phyloP scores from a whole-genome alignment of 768 basidiomycete genomes.

The Boletus sensibilis region DNA sequence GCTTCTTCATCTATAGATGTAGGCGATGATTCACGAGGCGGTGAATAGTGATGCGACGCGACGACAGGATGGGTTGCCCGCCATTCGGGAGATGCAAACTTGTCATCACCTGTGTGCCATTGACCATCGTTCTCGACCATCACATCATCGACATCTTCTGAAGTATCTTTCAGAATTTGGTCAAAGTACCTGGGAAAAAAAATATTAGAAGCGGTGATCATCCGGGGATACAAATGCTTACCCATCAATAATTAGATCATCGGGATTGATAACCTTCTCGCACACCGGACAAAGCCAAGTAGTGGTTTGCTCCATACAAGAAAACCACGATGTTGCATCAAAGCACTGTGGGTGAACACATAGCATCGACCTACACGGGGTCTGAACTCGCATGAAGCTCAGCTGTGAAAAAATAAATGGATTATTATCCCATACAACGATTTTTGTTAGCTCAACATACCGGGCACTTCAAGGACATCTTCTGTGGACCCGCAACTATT shows the following conservation, averaged over 20 bases:
- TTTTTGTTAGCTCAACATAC: slow-evolving; percentile 46
- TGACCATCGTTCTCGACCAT: slow-evolving; percentile 92
- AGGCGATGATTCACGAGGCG: slow-evolving; percentile 30
- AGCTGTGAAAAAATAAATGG: slow-evolving; percentile 45
- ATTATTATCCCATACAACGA: neutral
- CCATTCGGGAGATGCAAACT: slow-evolving; percentile 76
- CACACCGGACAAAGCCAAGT: slow-evolving; percentile 96
- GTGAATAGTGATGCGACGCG: slow-evolving; percentile 22
- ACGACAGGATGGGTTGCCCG: slow-evolving; percentile 49
- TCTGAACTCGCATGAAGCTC: slow-evolving; percentile 80
- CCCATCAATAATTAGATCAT: slow-evolving; percentile 93
- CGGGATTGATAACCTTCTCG: slow-evolving; percentile 70
- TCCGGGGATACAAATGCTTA: slow-evolving; percentile 34
- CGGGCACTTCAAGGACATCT: slow-evolving; percentile 91
- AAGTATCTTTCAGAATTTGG: slow-evolving; percentile 72
- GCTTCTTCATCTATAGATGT: slow-evolving; percentile 31
- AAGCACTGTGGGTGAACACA: slow-evolving; percentile 95
- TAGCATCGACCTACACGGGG: slow-evolving; percentile 80
- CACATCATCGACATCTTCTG: slow-evolving; percentile 86
- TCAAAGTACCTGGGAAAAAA: slow-evolving; percentile 72
- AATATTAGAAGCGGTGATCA: neutral
- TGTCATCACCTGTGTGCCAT: slow-evolving; percentile 93
- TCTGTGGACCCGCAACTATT: slow-evolving; percentile 85
- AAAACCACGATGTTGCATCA: slow-evolving; percentile 91
- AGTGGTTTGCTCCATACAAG: slow-evolving; percentile 94